Evolutionary conservation across 805 yeast species (phyloP).

Genomic region (Metschnikowia similis): DNA sequence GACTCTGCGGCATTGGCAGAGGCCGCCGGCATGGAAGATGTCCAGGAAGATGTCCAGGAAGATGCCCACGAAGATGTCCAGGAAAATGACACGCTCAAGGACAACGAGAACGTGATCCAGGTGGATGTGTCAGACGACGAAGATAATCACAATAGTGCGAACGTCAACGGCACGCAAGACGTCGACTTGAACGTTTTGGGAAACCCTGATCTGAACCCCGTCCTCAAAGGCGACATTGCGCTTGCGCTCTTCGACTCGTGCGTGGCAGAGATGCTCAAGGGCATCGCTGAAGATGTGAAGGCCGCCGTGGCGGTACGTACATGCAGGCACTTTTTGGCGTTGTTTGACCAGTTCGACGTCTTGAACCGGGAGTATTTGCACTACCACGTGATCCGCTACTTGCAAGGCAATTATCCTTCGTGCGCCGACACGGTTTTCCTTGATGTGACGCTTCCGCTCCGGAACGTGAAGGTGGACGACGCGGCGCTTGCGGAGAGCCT

Average conservation of each 20-base stretch:
- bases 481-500: conserved; percentile 53
- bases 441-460: conserved; percentile 65
- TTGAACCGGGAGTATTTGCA: conserved; percentile 66
- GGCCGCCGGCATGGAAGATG: conserved; percentile 15
- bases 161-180: conserved; percentile 58
- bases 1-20: conserved; percentile 19
- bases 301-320: conserved; percentile 40
- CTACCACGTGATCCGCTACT: conserved; percentile 56
- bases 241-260: conserved; percentile 37
- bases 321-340: conserved; percentile 39
- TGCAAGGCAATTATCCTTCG: conserved; percentile 40
- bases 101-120: conserved; percentile 37
- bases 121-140: conserved; percentile 43
- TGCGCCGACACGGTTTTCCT: conserved; percentile 40
- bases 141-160: conserved; percentile 32
- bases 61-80: conserved; percentile 41
- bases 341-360: conserved; percentile 67
- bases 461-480: conserved; percentile 42
- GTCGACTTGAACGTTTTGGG: conserved; percentile 84
- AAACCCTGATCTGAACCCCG: conserved; percentile 75
- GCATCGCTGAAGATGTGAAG: conserved; percentile 23
- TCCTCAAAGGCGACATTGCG: conserved; percentile 52
- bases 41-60: conserved; percentile 40
- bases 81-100: conserved; percentile 39
- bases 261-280: conserved; percentile 27